A percentile compares a stretch with the other conserved stretches of the same genome.
Evolutionary conservation across 1,139 yeast genomes (phyloP).

Genomic region (Kazachstania sp.): DNA sequence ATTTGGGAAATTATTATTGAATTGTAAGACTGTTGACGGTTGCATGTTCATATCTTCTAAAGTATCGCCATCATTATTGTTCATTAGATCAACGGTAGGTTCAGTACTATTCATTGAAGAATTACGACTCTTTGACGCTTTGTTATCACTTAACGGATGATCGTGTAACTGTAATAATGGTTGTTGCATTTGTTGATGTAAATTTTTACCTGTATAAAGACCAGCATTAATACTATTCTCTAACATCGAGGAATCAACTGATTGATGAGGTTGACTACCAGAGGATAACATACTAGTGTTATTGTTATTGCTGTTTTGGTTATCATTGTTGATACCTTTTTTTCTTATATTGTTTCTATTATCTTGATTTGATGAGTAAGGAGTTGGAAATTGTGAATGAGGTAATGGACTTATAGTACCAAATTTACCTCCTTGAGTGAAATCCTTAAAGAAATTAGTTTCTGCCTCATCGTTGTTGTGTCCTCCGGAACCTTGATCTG

Average conservation of each 20-base stretch:
- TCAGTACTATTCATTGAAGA: not conserved
- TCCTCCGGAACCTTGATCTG: not conserved
- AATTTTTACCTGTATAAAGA: not conserved
- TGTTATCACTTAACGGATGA: not conserved
- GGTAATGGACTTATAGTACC: constrained; percentile 27
- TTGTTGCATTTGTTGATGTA: not conserved
- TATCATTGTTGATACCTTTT: constrained; percentile 1
- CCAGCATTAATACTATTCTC: constrained; percentile 23
- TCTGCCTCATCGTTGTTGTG: constrained; percentile 11
- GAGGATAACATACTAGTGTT: not conserved
- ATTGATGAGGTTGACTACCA: not conserved
- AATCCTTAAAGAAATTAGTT: constrained; percentile 17
- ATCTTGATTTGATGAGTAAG: constrained; percentile 23
- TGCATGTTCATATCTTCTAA: constrained; percentile 27
- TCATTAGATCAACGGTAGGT: constrained; percentile 1
- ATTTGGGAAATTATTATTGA: constrained; percentile 18
- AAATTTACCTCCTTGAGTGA: constrained; percentile 22
- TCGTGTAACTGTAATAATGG: not conserved
- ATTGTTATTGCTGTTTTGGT: constrained; percentile 2
- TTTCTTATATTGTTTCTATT: not conserved
- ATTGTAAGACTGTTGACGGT: constrained; percentile 27
- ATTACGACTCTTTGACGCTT: not conserved
- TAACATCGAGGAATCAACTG: constrained; percentile 19
- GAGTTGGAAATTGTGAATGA: constrained; percentile 29
- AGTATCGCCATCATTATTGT: not conserved